Percentiles rank a stretch among this genome's conserved stretches.
Evolutionary conservation across 1,284 basidiomycete species (phyloP).

Genomic region (Ustilago sp.): DNA sequence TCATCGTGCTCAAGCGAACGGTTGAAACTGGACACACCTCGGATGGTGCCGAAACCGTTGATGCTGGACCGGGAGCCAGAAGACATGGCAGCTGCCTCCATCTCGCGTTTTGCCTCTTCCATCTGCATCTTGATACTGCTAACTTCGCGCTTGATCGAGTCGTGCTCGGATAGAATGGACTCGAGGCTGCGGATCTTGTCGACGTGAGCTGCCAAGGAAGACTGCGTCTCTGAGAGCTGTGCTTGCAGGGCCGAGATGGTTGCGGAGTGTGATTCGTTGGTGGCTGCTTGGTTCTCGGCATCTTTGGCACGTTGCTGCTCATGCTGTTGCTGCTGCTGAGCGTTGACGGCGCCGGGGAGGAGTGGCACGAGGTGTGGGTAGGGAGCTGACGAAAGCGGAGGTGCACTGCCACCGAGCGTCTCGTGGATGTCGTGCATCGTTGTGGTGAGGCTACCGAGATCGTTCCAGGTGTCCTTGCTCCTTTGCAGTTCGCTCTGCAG

Average conservation of each 20-base stretch:
- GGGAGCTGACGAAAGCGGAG: conserved; percentile 65
- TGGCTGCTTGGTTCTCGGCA: conserved; percentile 30
- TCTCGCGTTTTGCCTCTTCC: conserved; percentile 65
- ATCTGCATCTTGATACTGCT: conserved; percentile 70
- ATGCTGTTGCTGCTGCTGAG: conserved; percentile 37
- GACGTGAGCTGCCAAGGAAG: conserved; percentile 81
- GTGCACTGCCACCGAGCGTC: conserved; percentile 81
- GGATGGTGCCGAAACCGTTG: conserved; percentile 37
- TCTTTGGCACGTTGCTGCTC: conserved; percentile 39
- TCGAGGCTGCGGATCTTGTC: conserved; percentile 88
- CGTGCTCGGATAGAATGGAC: conserved; percentile 82
- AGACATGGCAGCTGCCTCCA: conserved; percentile 41
- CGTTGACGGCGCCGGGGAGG: conserved; percentile 18
- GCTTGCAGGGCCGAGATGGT: conserved; percentile 76
- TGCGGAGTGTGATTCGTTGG: conserved; percentile 45
- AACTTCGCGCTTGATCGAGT: conserved; percentile 85
- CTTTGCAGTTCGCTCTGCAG: conserved; percentile 90
- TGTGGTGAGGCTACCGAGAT: conserved; percentile 82
- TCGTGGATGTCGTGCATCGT: conserved; percentile 92
- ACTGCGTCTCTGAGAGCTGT: conserved; percentile 87
- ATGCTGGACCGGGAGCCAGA: conserved; percentile 22
- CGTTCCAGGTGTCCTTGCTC: conserved; percentile 91
- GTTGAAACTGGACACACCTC: conserved; percentile 8
- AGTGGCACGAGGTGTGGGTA: conserved; percentile 66
- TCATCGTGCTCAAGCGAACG: conserved; percentile 37